Base-by-base conservation (phyloP, 768 basidiomycete genomes). In the Rhodosporidiobolus odoratus region DNA sequence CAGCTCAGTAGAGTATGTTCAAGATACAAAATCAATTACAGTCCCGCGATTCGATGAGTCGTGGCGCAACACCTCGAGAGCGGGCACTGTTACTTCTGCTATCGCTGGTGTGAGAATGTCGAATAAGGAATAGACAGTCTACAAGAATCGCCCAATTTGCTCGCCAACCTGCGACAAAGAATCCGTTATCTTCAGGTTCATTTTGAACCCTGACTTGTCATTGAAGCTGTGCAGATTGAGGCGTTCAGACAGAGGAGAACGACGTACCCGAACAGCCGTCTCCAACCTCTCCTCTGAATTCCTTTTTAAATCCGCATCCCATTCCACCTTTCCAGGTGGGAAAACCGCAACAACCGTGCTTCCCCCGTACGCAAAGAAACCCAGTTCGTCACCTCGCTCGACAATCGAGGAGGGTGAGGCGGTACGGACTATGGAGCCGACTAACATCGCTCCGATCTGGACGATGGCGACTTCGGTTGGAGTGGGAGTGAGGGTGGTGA, bases 251-350 rank as follows among this genome's bases (percentile, higher is more conserved):
- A 27, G 38, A 19, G 38, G 57, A 40, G 27, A 17, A 19, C 4
- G 40, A 56, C 68, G 35, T 34, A 72, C 71, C 34, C 56, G 35
- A 27, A 74, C 66, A 1, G 47, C 30, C 52, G 72, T 74, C 61
- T 74, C 72, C 30, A 98, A 82, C n/a, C 87, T 86, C 2, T 89
- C 89, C 37, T 83, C 81, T 21, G 90, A 88, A 78, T 96, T 96
- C 66, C 89, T 82, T 34, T 91, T 72, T n/a, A 96, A 79, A 79
- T 97, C 94, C 73, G 93, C 90, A 75, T 98, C 95, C 90, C 91
- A 99, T 77, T 88, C 83, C 17, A 97, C 85, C 4, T 80, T 83
- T 6, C 88, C 90, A 77, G 87, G 90, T 79, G 94, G 92, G 74
- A 97, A 92, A 27, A 97, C 78, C 45, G 91, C 80, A 47, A 97